Evolutionary conservation across 257 asterid genomes (phyloP), one percentile per base, ranked within the genome.

Genomic region (Solanum lignicaule): DNA sequence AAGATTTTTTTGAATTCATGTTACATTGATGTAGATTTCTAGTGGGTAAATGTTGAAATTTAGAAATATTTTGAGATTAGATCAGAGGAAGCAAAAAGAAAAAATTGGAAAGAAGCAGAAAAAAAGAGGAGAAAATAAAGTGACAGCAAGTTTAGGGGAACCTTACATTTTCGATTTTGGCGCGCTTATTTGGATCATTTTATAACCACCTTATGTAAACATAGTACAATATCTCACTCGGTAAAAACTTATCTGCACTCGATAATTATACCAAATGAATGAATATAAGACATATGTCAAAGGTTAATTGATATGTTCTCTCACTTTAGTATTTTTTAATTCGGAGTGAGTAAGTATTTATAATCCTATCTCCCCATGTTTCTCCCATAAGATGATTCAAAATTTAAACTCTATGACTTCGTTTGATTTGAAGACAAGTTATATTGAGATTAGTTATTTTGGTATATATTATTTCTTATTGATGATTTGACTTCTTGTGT

Each of bases 131-230:
- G 87, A 89, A 16, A 43, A 1, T 41, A 43, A 76, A 83, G 75
- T 79, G 87, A 76, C 9, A 88, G 88, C 13, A 87, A 89, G 91
- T 89, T 87, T 89, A 86, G 92, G 91, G 88, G 91, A 89, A 90
- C 85, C 89, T 87, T 18, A 60, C 84, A 87, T 66, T 52, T 72
- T 83, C 93, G 92, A 90, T 31, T 84, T 91, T 91, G 90, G 91
- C 92, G 92, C 87, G 43, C 66, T 85, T 85, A 25, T 85, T 85
- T 66, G 43, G 86, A 36, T 38, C 25, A 15, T 9, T 87, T 69
- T 29, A 29, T 68, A 29, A 69, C 38, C 38, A 69, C 36, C 76
- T 69, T 69, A 29, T 29, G 36, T 69, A 68, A 27, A 68, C 36
- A 68, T 13, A 68, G 35, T 68, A 55, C n/a, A 5, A 68, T 66